Evolutionary conservation across 2,329 filamentous ascomycete genomes (phyloP), one percentile per base, ranked within the genome.

Genomic region (Colletotrichum filicis): DNA sequence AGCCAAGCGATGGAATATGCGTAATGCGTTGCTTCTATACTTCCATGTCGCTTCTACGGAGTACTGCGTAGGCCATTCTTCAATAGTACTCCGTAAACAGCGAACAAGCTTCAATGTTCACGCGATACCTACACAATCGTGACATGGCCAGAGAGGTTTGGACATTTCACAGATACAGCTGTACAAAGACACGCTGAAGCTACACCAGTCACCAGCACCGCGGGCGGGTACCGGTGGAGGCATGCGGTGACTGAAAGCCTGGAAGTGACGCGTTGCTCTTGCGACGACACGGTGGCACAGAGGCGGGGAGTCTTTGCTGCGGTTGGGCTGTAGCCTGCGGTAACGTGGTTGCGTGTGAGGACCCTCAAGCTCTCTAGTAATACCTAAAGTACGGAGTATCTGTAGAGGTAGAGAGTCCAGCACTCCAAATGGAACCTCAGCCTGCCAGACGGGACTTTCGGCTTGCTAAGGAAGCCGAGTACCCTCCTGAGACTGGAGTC

Each of bases 181-280:
- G 30, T 26, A 59, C 57, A 12, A 22, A 26, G n/a, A 28, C n/a
- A 37, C 22, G 22, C 24, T n/a, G n/a, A 55, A 28, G 53, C 35
- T 6, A 42, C 52, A 66, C 42, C 42, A 49, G 37, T 42, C 37
- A 32, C 56, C 53, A 49, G 9, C 53, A 58, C 55, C 35, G 49
- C 16, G 35, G 32, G 64, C 68, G 57, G 68, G 52, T 55, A 61
- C 49, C 49, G 22, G 63, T 67, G 63, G 63, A 68, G 68, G 68
- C 46, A 61, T 32, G 58, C 12, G 12, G 69, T 72, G 65, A 72
- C 58, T 72, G 68, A 59, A 53, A 22, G 8, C 42, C 42, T 9
- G 19, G 42, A 62, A 67, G 58, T 58, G 69, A 72, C 69, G 69
- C 69, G 69, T 72, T 68, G 69, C 69, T 72, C 69, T 63, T 68